phyloP scores from a whole-genome alignment of 176 grass and related monocot species.

The bread wheat (Triticum aestivum) region IWGSC_CS_RefSeq_v2.1 NC_057795.1:144925089-144925588 shows the following conservation, averaged over 20 bases:
- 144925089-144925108: not conserved
- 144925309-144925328: slow-evolving; percentile 87
- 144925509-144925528: too few relatives aligned
- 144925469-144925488: slow-evolving; percentile 4
- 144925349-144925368: slow-evolving; percentile 82
- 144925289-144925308: slow-evolving; percentile 88
- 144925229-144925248: not conserved
- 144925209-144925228: not conserved
- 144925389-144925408: not conserved
- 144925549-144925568: too few relatives aligned
- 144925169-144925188: not conserved
- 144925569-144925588: too few relatives aligned
- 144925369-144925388: slow-evolving; percentile 65
- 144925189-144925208: not conserved
- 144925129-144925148: not conserved
- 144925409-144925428: slow-evolving; percentile 1
- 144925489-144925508: not conserved
- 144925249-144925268: slow-evolving; percentile 33
- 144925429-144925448: not conserved
- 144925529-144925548: too few relatives aligned
- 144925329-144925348: slow-evolving; percentile 84
- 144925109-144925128: not conserved
- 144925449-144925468: not conserved
- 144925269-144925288: slow-evolving; percentile 13
- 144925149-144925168: not conserved